A percentile compares a stretch with the other conserved stretches of the same genome.
Conservation (phyloP, 2,329 filamentous ascomycete genomes). For the Talaromyces verruculosus region DNA sequence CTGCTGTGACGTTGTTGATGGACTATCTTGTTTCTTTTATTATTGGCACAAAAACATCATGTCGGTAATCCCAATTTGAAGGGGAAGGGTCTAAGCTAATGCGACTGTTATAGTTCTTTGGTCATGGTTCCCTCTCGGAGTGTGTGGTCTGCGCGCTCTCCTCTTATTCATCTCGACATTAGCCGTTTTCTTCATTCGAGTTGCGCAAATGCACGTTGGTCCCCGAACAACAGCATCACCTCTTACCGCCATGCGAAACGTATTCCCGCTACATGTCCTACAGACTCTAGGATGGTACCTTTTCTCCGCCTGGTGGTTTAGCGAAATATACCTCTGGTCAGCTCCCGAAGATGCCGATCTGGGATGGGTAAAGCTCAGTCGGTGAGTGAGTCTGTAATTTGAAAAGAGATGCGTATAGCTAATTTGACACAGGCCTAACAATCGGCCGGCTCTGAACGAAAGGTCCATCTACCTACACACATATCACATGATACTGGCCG, state of each 20-base stretch:
- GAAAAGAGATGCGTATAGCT: neutral
- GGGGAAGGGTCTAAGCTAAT: slow-evolving; percentile 4
- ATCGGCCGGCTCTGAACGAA: slow-evolving; percentile 79
- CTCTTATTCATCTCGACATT: slow-evolving; percentile 76
- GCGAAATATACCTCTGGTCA: slow-evolving; percentile 77
- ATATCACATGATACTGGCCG: slow-evolving; percentile 66
- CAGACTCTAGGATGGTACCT: slow-evolving; percentile 75
- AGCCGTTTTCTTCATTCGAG: slow-evolving; percentile 77
- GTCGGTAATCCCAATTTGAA: slow-evolving; percentile 50
- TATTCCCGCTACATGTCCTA: slow-evolving; percentile 60
- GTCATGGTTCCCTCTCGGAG: slow-evolving; percentile 81
- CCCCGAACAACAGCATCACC: slow-evolving; percentile 68
- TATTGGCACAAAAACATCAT: slow-evolving; percentile 67
- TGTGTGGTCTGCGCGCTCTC: slow-evolving; percentile 69
- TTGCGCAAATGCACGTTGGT: slow-evolving; percentile 77
- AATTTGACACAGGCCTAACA: slow-evolving; percentile 47
- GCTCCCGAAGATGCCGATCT: slow-evolving; percentile 61
- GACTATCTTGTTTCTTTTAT: slow-evolving; percentile 72
- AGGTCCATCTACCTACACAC: slow-evolving; percentile 76
- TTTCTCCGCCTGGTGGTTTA: slow-evolving; percentile 75
- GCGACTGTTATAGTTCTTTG: slow-evolving; percentile 63
- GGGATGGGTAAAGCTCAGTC: slow-evolving; percentile 69
- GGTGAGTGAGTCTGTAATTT: slow-evolving; percentile 48
- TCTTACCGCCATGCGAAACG: slow-evolving; percentile 61
- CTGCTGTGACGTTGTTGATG: slow-evolving; percentile 65